Evolutionary conservation across 257 asterid genomes (phyloP).

Genomic region (Forsythia suspensa): DNA sequence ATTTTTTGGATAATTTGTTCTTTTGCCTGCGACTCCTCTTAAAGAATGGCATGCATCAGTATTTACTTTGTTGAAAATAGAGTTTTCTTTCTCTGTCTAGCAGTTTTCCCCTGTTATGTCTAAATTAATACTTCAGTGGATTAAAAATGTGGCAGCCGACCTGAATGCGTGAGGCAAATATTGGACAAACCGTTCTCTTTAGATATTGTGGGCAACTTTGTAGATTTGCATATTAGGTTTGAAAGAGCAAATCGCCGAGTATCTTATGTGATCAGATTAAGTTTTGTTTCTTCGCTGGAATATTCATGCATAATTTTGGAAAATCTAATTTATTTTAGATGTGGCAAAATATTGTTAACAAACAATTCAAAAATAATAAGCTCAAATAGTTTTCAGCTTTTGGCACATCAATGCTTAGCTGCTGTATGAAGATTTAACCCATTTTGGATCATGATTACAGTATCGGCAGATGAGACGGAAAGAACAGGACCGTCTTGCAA

Average conservation of each 20-base stretch:
- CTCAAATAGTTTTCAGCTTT: neutral
- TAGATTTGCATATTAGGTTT: neutral
- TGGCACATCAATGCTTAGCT: neutral
- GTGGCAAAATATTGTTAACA: neutral
- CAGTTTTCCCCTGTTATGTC: neutral
- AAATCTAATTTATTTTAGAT: neutral
- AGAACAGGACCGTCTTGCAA: conserved; percentile 92
- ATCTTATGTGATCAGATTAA: neutral
- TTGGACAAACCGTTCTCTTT: too few species aligned
- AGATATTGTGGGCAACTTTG: too few species aligned
- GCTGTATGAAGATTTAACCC: conserved; percentile 2
- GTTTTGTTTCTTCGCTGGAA: neutral
- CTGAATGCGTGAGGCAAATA: neutral
- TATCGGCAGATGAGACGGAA: conserved; percentile 98
- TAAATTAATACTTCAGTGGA: neutral
- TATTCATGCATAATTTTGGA: neutral
- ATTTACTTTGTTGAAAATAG: neutral
- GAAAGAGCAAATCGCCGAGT: neutral
- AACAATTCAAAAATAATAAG: neutral
- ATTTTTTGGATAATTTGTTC: too few species aligned
- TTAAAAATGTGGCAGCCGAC: neutral
- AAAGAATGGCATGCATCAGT: neutral
- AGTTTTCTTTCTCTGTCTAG: neutral
- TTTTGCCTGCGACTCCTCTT: neutral
- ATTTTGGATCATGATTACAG: conserved; percentile 38